Percentiles rank a stretch among this genome's conserved stretches.
These are phyloP conservation scores for Trypanosoma theileri DNA, from an alignment of 208 protist species.

Conservation along the genomic window DNA sequence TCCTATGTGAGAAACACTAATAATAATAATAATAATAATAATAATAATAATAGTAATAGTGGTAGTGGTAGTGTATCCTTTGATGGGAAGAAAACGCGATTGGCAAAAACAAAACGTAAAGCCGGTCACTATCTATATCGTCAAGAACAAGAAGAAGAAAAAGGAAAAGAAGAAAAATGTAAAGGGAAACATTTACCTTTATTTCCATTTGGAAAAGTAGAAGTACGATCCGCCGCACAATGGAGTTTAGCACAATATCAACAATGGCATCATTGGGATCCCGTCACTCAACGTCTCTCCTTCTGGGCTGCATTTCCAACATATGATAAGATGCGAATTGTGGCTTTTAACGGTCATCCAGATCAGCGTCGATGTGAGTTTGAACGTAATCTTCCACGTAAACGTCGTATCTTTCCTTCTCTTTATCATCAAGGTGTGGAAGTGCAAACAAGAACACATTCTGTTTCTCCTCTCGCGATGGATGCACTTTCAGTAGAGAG, in stretches of 20 bases:
- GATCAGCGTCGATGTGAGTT: conserved; percentile 31
- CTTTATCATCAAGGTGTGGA: background rate
- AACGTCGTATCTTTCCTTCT: background rate
- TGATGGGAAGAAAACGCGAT: background rate
- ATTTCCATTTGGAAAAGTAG: conserved; percentile 2
- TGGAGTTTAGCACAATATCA: conserved; percentile 22
- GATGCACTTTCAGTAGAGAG: background rate
- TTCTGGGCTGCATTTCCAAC: conserved; percentile 25
- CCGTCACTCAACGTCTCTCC: conserved; percentile 24
- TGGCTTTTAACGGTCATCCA: conserved; percentile 22
- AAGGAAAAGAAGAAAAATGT: background rate
- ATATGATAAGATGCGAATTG: conserved; percentile 28
- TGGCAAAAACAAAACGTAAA: background rate
- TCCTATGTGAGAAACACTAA: conserved; percentile 3
- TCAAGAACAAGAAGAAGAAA: background rate
- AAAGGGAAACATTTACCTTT: background rate
- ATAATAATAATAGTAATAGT: too few species aligned
- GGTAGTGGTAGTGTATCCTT: background rate
- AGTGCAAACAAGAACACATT: background rate
- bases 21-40: too few species aligned
- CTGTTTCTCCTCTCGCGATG: background rate
- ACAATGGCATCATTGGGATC: conserved; percentile 19
- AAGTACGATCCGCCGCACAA: conserved; percentile 14
- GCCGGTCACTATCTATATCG: too few species aligned
- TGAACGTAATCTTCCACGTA: conserved; percentile 24